Evolutionary conservation across 2,329 filamentous ascomycete species (phyloP).

Genomic region (Rhexocercosporidium sp.): DNA sequence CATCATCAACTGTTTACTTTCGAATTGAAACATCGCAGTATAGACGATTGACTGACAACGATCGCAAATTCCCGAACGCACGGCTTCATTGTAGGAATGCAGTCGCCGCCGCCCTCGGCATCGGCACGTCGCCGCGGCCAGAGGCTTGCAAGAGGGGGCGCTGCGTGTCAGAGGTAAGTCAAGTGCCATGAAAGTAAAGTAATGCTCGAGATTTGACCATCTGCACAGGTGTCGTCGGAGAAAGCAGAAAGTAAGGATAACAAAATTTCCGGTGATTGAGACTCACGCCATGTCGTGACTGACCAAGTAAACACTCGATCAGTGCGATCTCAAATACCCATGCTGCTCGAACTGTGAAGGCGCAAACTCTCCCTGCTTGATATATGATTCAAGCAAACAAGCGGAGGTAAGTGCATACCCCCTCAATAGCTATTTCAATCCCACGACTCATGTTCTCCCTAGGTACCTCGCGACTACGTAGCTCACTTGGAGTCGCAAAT

Average conservation of each 20-base stretch:
- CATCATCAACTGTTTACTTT: too few relatives aligned
- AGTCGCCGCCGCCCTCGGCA: neutral
- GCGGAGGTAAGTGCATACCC: conserved; percentile 23
- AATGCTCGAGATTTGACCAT: neutral
- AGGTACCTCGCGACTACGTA: conserved; percentile 37
- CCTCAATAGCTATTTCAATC: neutral
- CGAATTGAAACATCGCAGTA: too few relatives aligned
- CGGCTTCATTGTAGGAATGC: neutral
- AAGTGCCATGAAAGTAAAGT: neutral
- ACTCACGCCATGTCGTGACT: conserved; percentile 5
- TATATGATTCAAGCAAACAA: conserved; percentile 35
- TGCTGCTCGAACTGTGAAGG: conserved; percentile 36
- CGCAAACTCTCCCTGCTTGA: conserved; percentile 31
- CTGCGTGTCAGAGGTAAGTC: conserved; percentile 20
- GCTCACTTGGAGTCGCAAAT: conserved; percentile 32
- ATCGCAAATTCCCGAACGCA: neutral
- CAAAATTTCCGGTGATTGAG: neutral
- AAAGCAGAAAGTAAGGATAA: conserved; percentile 27
- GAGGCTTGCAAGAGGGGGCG: conserved; percentile 8
- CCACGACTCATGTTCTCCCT: neutral
- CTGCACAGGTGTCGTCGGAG: conserved; percentile 25
- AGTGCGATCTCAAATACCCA: conserved; percentile 38
- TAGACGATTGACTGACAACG: neutral
- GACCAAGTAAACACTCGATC: conserved; percentile 1
- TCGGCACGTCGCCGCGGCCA: conserved; percentile 3